These are phyloP conservation scores for Metschnikowia chrysomelidarum DNA, from an alignment of 805 yeast genomes.

Conservation along the genomic window DNA sequence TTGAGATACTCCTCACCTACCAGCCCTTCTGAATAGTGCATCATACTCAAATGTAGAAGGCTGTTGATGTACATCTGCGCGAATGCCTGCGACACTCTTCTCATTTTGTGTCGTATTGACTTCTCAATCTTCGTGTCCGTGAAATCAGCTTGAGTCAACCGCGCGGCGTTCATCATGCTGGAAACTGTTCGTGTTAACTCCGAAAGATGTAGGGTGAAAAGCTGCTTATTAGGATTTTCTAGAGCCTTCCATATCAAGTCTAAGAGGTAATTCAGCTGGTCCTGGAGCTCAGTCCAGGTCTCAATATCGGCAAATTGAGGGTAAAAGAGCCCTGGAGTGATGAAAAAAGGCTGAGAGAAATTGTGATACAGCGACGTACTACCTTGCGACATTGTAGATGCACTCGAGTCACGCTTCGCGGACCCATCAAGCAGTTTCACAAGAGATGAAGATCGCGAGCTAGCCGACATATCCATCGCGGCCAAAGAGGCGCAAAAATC, in stretches of 20 bases:
- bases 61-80: slow-evolving; percentile 68
- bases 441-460: slow-evolving; percentile 13
- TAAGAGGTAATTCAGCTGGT: slow-evolving; percentile 46
- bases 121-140: slow-evolving; percentile 44
- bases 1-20: slow-evolving; percentile 29
- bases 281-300: slow-evolving; percentile 57
- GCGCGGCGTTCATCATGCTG: slow-evolving; percentile 51
- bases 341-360: slow-evolving; percentile 41
- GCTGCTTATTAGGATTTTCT: slow-evolving; percentile 46
- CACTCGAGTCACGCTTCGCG: slow-evolving; percentile 38
- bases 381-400: slow-evolving; percentile 30
- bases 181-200: slow-evolving; percentile 52
- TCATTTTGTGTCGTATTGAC: slow-evolving; percentile 48
- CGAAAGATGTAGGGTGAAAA: slow-evolving; percentile 54
- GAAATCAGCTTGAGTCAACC: slow-evolving; percentile 54
- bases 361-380: slow-evolving; percentile 38
- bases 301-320: slow-evolving; percentile 57
- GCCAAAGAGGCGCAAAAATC: slow-evolving; percentile 8
- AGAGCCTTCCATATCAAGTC: slow-evolving; percentile 52
- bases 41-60: slow-evolving; percentile 51
- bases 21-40: slow-evolving; percentile 29
- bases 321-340: slow-evolving; percentile 48
- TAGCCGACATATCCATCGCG: slow-evolving; percentile 1
- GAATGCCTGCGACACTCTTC: slow-evolving; percentile 51
- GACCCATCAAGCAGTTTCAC: slow-evolving; percentile 25